Conservation (phyloP, 2,329 filamentous ascomycete species). For the Sclerotinia spermophila region DNA sequence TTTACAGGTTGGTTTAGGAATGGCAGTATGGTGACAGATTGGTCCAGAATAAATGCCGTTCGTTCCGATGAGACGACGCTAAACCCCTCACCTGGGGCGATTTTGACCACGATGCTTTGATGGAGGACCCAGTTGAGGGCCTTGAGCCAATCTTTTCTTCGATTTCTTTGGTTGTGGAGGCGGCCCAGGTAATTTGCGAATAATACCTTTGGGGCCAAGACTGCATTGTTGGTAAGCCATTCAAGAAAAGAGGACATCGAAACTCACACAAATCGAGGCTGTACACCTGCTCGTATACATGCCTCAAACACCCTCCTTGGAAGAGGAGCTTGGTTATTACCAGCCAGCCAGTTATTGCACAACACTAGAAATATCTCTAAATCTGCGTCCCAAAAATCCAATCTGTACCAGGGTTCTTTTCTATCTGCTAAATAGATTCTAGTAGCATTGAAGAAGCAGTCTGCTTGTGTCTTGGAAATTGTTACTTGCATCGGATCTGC, state of each 20-base stretch:
- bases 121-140: neutral
- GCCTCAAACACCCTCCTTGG: neutral
- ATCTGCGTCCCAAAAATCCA: constrained; percentile 14
- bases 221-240: neutral
- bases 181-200: neutral
- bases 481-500: neutral
- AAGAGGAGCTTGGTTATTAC: neutral
- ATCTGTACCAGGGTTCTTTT: constrained; percentile 9
- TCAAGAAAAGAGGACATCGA: no score
- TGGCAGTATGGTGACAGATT: neutral
- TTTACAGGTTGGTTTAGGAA: neutral
- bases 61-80: neutral
- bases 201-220: neutral
- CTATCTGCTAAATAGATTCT: neutral
- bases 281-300: neutral
- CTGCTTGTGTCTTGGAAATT: neutral
- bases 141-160: neutral
- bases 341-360: constrained; percentile 1
- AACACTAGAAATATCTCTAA: neutral
- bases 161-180: neutral
- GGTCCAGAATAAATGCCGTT: neutral
- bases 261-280: constrained; percentile 15
- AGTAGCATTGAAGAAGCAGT: neutral
- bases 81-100: neutral
- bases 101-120: constrained; percentile 1